Percentiles rank a stretch among this genome's conserved stretches.
Evolutionary conservation across 2,329 filamentous ascomycete species (phyloP).

Genomic region (Cytospora paraplurivora): DNA sequence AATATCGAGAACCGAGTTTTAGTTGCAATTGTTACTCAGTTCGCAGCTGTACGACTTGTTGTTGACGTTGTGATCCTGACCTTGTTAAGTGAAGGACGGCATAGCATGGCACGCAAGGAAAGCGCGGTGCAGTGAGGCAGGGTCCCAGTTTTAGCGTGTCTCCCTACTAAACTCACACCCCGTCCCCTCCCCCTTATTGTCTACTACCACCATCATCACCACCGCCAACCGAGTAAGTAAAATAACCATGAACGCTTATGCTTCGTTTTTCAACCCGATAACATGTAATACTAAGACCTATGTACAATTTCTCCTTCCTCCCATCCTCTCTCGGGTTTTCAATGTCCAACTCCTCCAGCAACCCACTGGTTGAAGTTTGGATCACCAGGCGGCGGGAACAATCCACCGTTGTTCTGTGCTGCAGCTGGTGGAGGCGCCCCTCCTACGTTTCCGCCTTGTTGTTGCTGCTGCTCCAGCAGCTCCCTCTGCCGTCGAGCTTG

Average conservation of each 20-base stretch:
- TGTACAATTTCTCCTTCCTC: constrained; percentile 29
- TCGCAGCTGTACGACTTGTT: background rate
- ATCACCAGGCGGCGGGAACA: constrained; percentile 62
- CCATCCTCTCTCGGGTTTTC: constrained; percentile 37
- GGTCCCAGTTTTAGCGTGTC: constrained; percentile 18
- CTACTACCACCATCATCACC: background rate
- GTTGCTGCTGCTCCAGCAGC: constrained; percentile 30
- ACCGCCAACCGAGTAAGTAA: background rate
- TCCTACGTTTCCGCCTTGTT: constrained; percentile 20
- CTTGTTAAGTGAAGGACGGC: no score
- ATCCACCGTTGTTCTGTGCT: constrained; percentile 32
- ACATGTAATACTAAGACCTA: constrained; percentile 5
- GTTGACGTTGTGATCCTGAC: background rate
- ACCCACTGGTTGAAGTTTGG: constrained; percentile 68
- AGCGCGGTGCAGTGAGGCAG: constrained; percentile 20
- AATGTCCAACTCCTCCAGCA: constrained; percentile 65
- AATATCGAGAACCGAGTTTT: background rate
- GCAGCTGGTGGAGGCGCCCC: constrained; percentile 13
- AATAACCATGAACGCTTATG: constrained; percentile 16
- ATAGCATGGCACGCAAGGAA: background rate
- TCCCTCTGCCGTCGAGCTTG: constrained; percentile 35
- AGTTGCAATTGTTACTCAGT: background rate
- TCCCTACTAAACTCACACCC: constrained; percentile 13
- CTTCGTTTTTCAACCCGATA: constrained; percentile 1
- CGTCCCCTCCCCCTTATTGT: background rate